Evolutionary conservation across 768 basidiomycete genomes (phyloP).

Genomic region (Lactarius quietus): DNA sequence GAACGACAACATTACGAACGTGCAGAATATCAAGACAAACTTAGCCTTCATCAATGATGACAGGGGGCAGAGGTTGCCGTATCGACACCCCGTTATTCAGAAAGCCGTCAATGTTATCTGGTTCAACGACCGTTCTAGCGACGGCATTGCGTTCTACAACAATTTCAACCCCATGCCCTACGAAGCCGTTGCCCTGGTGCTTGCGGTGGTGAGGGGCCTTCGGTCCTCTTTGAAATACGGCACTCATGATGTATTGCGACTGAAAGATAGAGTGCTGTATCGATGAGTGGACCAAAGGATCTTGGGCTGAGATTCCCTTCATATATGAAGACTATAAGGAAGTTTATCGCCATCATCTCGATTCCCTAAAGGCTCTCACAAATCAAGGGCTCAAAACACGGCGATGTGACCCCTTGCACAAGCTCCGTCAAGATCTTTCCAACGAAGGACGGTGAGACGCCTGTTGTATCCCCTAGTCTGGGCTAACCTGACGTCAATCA

Average conservation of each 20-base stretch:
- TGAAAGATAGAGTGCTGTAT: conserved; percentile 20
- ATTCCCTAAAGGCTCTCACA: conserved; percentile 8
- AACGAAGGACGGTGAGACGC: conserved; percentile 14
- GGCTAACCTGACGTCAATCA: not conserved
- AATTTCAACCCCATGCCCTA: conserved; percentile 20
- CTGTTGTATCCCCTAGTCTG: not conserved
- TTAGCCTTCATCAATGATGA: conserved; percentile 4
- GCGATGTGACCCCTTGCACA: conserved; percentile 12
- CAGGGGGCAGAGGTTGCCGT: conserved; percentile 5
- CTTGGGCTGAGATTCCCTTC: conserved; percentile 12
- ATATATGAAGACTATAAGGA: conserved; percentile 17
- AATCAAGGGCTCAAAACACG: conserved; percentile 8
- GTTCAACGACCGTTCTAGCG: conserved; percentile 21
- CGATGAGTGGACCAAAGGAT: conserved; percentile 16
- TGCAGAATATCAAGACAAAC: conserved; percentile 11
- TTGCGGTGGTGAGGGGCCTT: conserved; percentile 13
- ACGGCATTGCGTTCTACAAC: conserved; percentile 12
- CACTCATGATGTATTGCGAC: not conserved
- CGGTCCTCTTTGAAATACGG: too few relatives aligned
- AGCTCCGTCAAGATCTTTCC: conserved; percentile 6
- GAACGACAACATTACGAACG: conserved; percentile 6
- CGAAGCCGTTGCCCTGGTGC: conserved; percentile 19
- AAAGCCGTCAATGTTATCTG: conserved; percentile 17
- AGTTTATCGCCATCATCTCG: conserved; percentile 8
- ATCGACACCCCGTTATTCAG: conserved; percentile 17